These are phyloP conservation scores for Boletus rufocinnamomeus DNA, from an alignment of 768 basidiomycete species.

Conservation along the genomic window DNA sequence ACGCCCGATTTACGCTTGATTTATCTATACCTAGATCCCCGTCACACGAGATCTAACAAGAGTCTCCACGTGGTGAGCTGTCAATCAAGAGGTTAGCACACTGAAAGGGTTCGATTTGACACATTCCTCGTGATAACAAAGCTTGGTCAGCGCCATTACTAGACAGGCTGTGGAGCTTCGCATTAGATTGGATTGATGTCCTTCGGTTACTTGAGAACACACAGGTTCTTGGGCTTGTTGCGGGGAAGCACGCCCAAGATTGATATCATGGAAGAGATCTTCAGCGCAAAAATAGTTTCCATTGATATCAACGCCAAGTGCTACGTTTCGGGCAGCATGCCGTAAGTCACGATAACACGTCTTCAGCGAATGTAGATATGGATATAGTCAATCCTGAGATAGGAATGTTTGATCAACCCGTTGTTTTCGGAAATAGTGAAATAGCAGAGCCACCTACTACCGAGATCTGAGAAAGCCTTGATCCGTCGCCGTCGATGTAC, in stretches of 20 bases:
- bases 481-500: neutral
- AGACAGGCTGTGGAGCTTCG: neutral
- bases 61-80: neutral
- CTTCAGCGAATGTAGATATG: neutral
- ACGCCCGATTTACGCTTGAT: neutral
- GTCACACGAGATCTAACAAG: neutral
- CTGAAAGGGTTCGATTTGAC: neutral
- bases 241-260: neutral
- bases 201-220: neutral
- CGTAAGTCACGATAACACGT: conserved; percentile 5
- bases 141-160: neutral
- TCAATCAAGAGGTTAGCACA: neutral
- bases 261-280: neutral
- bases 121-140: neutral
- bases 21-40: conserved; percentile 2
- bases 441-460: neutral
- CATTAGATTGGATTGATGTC: neutral
- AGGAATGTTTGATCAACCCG: conserved; percentile 3
- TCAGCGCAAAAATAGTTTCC: conserved; percentile 9
- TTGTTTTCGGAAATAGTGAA: neutral
- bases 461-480: neutral
- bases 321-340: neutral
- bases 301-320: conserved; percentile 13
- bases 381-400: neutral
- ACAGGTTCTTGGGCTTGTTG: neutral